Evolutionary conservation across 805 yeast genomes (phyloP).

Genomic region (Debaryomyces maramus): DNA sequence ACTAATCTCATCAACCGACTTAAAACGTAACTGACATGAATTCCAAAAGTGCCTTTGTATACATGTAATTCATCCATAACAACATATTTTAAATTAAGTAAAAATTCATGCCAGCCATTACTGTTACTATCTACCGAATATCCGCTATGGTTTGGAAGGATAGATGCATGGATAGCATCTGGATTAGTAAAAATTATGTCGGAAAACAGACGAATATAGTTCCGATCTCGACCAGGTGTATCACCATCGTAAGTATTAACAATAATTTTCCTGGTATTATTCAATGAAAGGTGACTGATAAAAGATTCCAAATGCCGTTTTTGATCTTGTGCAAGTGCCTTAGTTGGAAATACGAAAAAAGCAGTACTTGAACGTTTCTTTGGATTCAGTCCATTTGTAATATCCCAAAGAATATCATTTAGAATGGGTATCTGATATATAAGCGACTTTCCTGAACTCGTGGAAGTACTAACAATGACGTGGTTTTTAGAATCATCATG

Average conservation of each 20-base stretch:
- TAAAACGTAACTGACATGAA: constrained; percentile 85
- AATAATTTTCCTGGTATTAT: constrained; percentile 39
- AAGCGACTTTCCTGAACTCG: constrained; percentile 94
- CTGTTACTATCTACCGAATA: neutral
- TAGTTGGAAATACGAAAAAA: constrained; percentile 91
- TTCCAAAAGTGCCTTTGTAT: constrained; percentile 88
- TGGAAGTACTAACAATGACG: constrained; percentile 89
- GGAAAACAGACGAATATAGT: constrained; percentile 57
- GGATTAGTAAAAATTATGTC: constrained; percentile 92
- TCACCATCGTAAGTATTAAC: constrained; percentile 95
- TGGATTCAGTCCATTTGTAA: constrained; percentile 32
- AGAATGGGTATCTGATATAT: constrained; percentile 88
- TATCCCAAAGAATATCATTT: constrained; percentile 40
- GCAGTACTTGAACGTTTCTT: constrained; percentile 53
- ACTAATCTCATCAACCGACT: constrained; percentile 73
- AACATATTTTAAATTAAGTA: constrained; percentile 63
- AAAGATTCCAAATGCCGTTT: constrained; percentile 70
- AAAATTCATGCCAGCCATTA: constrained; percentile 70
- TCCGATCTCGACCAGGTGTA: constrained; percentile 61
- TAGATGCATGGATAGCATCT: constrained; percentile 84
- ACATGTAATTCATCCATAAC: constrained; percentile 86
- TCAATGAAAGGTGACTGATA: constrained; percentile 47
- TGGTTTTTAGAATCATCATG: constrained; percentile 45
- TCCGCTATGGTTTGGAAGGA: constrained; percentile 65
- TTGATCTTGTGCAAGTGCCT: constrained; percentile 97